Evolutionary conservation across 1,284 basidiomycete species (phyloP), one percentile per base, ranked within the genome.

Genomic region (Wallemia ichthyophaga): DNA sequence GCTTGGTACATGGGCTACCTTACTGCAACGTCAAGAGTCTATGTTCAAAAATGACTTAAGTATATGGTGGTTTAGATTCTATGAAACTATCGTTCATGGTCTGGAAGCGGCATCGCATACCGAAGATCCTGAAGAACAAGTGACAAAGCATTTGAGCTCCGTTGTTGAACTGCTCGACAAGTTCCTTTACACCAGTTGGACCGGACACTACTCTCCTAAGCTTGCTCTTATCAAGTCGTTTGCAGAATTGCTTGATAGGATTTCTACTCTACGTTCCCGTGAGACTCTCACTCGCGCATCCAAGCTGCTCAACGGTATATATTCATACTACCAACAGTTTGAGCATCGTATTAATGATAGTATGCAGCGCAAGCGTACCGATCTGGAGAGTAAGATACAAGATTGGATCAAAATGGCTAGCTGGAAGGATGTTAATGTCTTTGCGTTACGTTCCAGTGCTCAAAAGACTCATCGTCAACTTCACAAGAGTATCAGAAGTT

Each of bases 361-460:
- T 5, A 70, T 94, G n/a, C 64, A 67, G 2, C 70, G 74, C 9
- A 80, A 87, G 68, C 78, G 81, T 60, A 71, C 69, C 1, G 67
- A 68, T 1, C 69, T 95, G 54, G 87, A 95, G 70, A 82, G 81
- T 65, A 83, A 92, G 59, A 77, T 98, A 59, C 76, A 75, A 61
- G 80, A 78, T 59, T 84, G 86, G 67, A 83, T 98, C 74, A 89
- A 88, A 69, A 75, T 99, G 37, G 94, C 94, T 0, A 94, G 88
- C 66, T 98, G 94, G 94, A 92, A 85, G 69, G 94, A 99, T 67
- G 75, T 92, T 67, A 99, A 98, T 66, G 83, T 98, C 11, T 84
- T 87, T 63, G 89, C 94, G 1, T 75, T 99, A 63, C 85, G 84
- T 68, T 81, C 85, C 62, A 96, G 89, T 65, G 91, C 92, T 0